These are phyloP conservation scores for Mytilinidion resinicola DNA, from an alignment of 495 filamentous ascomycete species.

Conservation along the genomic window DNA sequence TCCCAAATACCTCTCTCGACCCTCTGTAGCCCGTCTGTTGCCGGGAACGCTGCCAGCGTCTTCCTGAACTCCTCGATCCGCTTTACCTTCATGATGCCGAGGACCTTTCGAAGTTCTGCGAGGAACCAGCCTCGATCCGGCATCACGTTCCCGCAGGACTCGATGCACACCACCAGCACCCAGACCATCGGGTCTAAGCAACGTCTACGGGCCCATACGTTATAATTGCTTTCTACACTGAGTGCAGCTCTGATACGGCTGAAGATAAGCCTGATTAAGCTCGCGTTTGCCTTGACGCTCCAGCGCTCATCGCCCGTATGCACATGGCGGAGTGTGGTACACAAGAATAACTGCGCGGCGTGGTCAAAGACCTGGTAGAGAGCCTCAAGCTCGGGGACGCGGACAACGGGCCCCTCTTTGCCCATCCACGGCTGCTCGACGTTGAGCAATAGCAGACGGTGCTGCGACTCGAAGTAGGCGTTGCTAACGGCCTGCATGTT, in stretches of 20 bases:
- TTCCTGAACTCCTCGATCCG: conserved; percentile 17
- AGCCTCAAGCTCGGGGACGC: conserved; percentile 7
- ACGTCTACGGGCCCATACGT: conserved; percentile 13
- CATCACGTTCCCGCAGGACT: conserved; percentile 6
- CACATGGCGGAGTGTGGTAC: conserved; percentile 16
- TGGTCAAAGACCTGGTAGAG: conserved; percentile 17
- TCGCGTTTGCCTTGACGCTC: neutral
- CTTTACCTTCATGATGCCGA: conserved; percentile 17
- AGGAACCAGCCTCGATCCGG: conserved; percentile 15
- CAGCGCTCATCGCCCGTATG: neutral
- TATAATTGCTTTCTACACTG: conserved; percentile 4
- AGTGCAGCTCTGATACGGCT: conserved; percentile 6
- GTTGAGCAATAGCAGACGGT: conserved; percentile 1
- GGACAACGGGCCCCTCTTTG: neutral
- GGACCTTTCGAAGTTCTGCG: conserved; percentile 6
- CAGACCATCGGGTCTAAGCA: conserved; percentile 14
- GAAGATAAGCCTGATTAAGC: neutral
- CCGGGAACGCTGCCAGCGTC: conserved; percentile 10
- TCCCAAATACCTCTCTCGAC: conserved; percentile 7
- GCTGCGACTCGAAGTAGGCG: conserved; percentile 21
- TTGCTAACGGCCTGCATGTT: conserved; percentile 17
- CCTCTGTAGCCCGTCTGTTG: conserved; percentile 2
- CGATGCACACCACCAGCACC: conserved; percentile 14
- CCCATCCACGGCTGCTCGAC: conserved; percentile 19
- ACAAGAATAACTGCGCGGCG: conserved; percentile 14